phyloP scores from a whole-genome alignment of 805 yeast genomes.

The Ogataea henricii region DNA sequence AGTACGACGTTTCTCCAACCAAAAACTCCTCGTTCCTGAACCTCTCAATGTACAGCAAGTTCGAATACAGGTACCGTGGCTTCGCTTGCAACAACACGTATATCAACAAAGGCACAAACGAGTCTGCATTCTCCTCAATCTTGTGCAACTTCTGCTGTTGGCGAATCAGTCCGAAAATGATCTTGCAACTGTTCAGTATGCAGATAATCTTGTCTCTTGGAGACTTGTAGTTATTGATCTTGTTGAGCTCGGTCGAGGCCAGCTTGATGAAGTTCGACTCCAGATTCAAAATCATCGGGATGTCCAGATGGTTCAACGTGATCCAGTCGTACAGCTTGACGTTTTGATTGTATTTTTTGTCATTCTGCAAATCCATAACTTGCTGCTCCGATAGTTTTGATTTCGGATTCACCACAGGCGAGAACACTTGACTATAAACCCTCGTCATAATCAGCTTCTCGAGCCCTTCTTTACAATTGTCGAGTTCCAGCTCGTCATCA shows the following conservation, averaged over 20 bases:
- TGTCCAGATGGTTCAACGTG: slow-evolving; percentile 74
- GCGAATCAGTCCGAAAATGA: slow-evolving; percentile 83
- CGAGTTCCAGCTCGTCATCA: slow-evolving; percentile 55
- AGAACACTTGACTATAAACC: slow-evolving; percentile 72
- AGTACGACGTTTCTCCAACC: slow-evolving; percentile 88
- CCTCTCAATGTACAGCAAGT: slow-evolving; percentile 80
- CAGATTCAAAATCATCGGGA: slow-evolving; percentile 51
- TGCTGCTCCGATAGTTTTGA: slow-evolving; percentile 54
- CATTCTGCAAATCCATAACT: slow-evolving; percentile 62
- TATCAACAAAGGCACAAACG: slow-evolving; percentile 86
- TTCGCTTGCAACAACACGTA: slow-evolving; percentile 73
- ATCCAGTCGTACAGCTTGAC: slow-evolving; percentile 52
- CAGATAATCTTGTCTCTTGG: slow-evolving; percentile 95
- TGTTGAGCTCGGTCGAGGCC: slow-evolving; percentile 73
- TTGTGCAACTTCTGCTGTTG: slow-evolving; percentile 43
- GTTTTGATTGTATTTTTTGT: slow-evolving; percentile 55
- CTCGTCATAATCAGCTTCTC: slow-evolving; percentile 92
- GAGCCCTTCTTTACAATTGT: slow-evolving; percentile 83
- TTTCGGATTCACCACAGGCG: slow-evolving; percentile 56
- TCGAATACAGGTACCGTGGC: slow-evolving; percentile 68
- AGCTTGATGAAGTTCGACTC: slow-evolving; percentile 57
- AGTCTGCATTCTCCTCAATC: slow-evolving; percentile 86
- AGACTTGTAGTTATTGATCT: slow-evolving; percentile 81
- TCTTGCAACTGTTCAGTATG: slow-evolving; percentile 86
- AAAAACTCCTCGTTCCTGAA: slow-evolving; percentile 76